Evolutionary conservation across 2,329 filamentous ascomycete species (phyloP), one percentile per base, ranked within the genome.

Genomic region (Fusarium drepaniforme): DNA sequence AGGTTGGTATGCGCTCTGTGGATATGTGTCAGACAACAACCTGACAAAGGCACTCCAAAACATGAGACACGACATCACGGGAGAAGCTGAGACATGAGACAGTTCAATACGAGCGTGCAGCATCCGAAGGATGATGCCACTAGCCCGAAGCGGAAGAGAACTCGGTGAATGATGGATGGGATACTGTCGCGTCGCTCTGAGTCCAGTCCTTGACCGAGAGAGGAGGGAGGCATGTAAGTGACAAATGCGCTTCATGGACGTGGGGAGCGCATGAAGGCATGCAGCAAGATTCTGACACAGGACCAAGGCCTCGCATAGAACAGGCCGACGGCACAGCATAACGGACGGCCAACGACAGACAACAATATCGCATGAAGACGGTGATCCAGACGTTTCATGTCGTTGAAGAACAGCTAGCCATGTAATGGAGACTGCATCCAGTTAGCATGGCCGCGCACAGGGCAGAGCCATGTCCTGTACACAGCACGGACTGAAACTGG

Each of bases 61-160:
- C 66, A 65, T 70, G 68, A 74, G 73, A 75, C 73, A 74, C 37
- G 64, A 70, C 67, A 71, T 66, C 73, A 74, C 71, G 64, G 71
- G 70, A 76, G 66, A 71, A 69, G 42, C 67, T 74, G 56, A 70
- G 67, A 74, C 71, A 74, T 33, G 23, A 46, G 68, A 63, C 66
- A 71, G 21, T 18, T 38, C 68, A 72, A 71, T 62, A 70, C 71
- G 37, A 64, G 33, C 51, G 30, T 60, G 28, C 44, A 64, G 67
- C 53, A 59, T 72, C 58, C 46, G 49, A 64, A 64, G 63, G 53
- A 59, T 42, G 66, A 71, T 63, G 33, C 58, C 40, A 23, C 68
- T 66, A 65, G 30, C 38, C 67, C 56, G 38, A 53, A 56, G 40
- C 30, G 42, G 60, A 60, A 66, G 30, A 18, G 33, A 65, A 46